Evolutionary conservation across 768 basidiomycete species (phyloP), one percentile per base, ranked within the genome.

Genomic region (Candolleomyces efflorescens): DNA sequence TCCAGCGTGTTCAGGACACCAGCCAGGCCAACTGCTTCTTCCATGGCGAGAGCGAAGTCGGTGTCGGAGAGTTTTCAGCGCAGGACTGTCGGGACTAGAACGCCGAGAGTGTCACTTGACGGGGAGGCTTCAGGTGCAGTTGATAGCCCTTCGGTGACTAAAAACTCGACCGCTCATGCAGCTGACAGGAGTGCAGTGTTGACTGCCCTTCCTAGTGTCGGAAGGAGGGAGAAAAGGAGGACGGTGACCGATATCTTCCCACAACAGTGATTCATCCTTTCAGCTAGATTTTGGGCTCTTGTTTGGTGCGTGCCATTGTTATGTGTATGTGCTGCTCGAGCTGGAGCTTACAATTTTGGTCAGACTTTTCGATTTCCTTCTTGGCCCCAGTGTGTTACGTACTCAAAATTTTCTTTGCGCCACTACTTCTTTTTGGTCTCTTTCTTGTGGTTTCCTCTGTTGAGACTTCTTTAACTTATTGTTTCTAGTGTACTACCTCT

Each of bases 31-130:
- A 55, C 27, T 11, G 39, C 58, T 17, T 52, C 51, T 24, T 43
- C 52, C 23, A 27, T 63, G 49, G 46, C 44, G 11, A 58, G 54
- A 39, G 53, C 53, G 10, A 54, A 58, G 37, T 60, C 59, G 23
- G 85, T 87, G 37, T 60, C 59, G n/a, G 85, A 87, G 68, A 82
- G 82, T 48, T 59, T 59, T 63, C 74, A 77, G 56, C 73, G 72
- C 69, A 67, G 71, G 67, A 70, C 76, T 67, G 46, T 80, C 72
- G 59, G 65, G 72, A 46, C 75, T 67, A 59, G 67, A 66, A 11
- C 74, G 71, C 54, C 74, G 48, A 69, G 78, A 52, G 65, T 69
- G 53, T 79, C 82, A 12, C 66, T 79, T 61, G 85, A 83, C 58
- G 32, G 32, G 5, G 32, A 72, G 79, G 13, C 75, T 51, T 27